Evolutionary conservation across 164 flowering plant genomes (phyloP).

Genomic region (Stephania japonica): DNA sequence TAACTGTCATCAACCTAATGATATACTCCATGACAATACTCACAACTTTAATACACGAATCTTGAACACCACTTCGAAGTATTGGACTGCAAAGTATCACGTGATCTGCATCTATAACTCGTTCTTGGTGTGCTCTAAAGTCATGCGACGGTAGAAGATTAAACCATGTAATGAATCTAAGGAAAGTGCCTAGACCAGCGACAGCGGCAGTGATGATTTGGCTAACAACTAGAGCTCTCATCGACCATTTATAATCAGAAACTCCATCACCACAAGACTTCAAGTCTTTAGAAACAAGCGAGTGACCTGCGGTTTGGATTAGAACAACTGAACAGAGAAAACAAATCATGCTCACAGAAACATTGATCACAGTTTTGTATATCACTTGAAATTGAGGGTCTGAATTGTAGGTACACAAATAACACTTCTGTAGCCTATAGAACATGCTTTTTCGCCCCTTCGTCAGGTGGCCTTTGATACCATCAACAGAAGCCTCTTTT

Average conservation of each 20-base stretch:
- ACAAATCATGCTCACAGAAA: not conserved
- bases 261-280: not conserved
- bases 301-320: not conserved
- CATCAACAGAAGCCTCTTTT: not conserved
- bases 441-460: not conserved
- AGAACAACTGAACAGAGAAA: not conserved
- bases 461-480: not conserved
- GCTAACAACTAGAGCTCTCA: not conserved
- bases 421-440: not conserved
- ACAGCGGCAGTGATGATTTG: not conserved
- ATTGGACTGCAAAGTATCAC: too few relatives aligned
- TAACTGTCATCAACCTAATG: too few relatives aligned
- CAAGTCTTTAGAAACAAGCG: not conserved
- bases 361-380: not conserved
- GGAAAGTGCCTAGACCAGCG: not conserved
- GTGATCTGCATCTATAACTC: too few relatives aligned
- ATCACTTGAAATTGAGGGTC: not conserved
- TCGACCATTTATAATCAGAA: not conserved
- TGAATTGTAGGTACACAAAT: not conserved
- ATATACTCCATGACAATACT: too few relatives aligned
- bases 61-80: too few relatives aligned
- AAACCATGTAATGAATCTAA: not conserved
- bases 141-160: too few relatives aligned
- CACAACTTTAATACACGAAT: too few relatives aligned
- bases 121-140: not conserved